Evolutionary conservation across 2,329 filamentous ascomycete species (phyloP).

Genomic region (Chalaropsis thielavioides): DNA sequence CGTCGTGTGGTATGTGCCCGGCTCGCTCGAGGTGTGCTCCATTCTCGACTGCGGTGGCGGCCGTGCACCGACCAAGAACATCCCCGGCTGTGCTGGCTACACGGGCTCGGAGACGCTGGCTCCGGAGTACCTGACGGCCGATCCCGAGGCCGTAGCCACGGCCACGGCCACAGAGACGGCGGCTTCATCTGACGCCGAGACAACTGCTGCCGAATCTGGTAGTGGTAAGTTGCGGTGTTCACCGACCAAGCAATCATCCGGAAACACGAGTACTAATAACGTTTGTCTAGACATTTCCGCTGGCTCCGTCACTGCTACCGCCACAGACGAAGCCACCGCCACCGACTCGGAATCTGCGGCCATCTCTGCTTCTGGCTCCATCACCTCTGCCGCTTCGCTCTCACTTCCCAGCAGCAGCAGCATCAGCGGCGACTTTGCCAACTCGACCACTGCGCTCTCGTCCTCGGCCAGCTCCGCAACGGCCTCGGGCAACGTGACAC

Average conservation of each 20-base stretch:
- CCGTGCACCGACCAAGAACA: constrained; percentile 46
- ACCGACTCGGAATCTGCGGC: background rate
- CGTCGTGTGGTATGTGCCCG: constrained; percentile 46
- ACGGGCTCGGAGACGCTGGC: constrained; percentile 40
- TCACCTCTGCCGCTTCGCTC: background rate
- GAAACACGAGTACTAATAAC: background rate
- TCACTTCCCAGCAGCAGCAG: background rate
- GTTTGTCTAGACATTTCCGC: background rate
- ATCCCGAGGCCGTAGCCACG: background rate
- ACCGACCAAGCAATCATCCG: background rate
- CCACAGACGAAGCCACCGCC: background rate
- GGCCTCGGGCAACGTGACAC: constrained; percentile 1
- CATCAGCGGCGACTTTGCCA: background rate
- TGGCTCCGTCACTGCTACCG: background rate
- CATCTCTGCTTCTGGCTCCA: background rate
- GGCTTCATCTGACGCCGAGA: background rate
- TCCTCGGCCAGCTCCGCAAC: background rate
- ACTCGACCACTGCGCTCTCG: background rate
- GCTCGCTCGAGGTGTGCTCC: constrained; percentile 48
- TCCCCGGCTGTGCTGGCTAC: constrained; percentile 46
- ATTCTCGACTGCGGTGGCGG: constrained; percentile 54
- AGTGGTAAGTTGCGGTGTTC: background rate
- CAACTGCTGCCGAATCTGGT: background rate
- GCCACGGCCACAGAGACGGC: background rate
- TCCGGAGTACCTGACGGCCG: constrained; percentile 31